Evolutionary conservation across 1,284 basidiomycete species (phyloP), one percentile per base, ranked within the genome.

Genomic region (Boletus semigastroideus): DNA sequence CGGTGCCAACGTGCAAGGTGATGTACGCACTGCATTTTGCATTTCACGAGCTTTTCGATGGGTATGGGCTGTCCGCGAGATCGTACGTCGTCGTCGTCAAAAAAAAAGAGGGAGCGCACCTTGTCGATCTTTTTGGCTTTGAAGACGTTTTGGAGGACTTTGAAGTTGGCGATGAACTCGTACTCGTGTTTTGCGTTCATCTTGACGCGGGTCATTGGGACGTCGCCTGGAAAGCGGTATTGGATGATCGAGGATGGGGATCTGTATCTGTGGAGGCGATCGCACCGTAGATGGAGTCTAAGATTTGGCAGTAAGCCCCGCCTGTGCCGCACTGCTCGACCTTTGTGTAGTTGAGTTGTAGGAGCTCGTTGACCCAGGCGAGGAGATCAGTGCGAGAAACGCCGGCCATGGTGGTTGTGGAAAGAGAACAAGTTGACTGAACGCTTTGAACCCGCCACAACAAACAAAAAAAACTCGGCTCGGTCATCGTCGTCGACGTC

Each of bases 101-200:
- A 12, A n/a, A 3, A 7, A 31, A 5, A 73, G 25, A 6, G 25
- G 25, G 1, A 25, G 25, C 83, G 57, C 58, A 87, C 93, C 86
- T 96, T 98, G 71, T 97, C 94, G 58, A 98, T 90, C 70, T 92
- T 89, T 72, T 96, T 88, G 17, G 78, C 66, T 66, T 91, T 90
- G 83, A 98, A 96, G 37, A 83, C 69, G 68, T 89, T 90, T 70
- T 98, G 95, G 64, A 99, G 75, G 62, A 98, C 82, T 74, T 98
- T 98, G 80, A 86, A 98, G 76, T 99, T 99, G 46, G 86, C 87
- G 53, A 98, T 75, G 69, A 86, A 98, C 74, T 98, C 95, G 74
- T 98, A 98, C 71, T 98, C 94, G 69, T 95, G 93, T 74, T 84
- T 92, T 38, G 94, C 92, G 70, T 87, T 87, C 83, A 95, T 90